Percentiles rank a stretch among this genome's conserved stretches.
phyloP scores from a whole-genome alignment of 163 green algal genomes.

The Prototheca wickerhamii region DNA sequence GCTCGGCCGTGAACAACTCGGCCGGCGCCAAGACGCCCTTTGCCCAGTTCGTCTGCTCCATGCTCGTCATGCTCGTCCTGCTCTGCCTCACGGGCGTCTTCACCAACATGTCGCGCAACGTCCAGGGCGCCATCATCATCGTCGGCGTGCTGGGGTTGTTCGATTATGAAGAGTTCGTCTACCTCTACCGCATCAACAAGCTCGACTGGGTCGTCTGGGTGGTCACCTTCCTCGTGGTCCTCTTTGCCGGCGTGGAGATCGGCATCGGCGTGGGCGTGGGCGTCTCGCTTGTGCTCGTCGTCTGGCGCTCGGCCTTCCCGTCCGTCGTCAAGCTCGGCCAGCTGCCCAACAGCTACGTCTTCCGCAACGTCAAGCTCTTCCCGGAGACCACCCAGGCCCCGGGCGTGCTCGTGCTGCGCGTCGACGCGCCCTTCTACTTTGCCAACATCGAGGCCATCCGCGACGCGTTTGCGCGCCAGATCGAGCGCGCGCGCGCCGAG shows the following conservation, averaged over 20 bases:
- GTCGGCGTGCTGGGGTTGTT: constrained; percentile 62
- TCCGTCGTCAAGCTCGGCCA: constrained; percentile 24
- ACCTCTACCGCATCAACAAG: constrained; percentile 38
- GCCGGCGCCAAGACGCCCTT: constrained; percentile 56
- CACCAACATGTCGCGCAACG: constrained; percentile 64
- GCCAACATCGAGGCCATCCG: constrained; percentile 49
- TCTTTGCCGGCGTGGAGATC: constrained; percentile 62
- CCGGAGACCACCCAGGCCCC: constrained; percentile 34
- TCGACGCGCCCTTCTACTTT: constrained; percentile 64
- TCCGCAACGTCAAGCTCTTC: constrained; percentile 43
- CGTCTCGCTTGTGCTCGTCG: constrained; percentile 37
- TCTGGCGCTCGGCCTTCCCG: constrained; percentile 52
- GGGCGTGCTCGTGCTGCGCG: constrained; percentile 36
- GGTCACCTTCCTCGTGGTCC: constrained; percentile 35
- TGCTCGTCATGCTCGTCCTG: constrained; percentile 66
- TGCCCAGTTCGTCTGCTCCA: constrained; percentile 25
- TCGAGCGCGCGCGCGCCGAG: not conserved
- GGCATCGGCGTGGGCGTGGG: constrained; percentile 57
- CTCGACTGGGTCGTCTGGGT: constrained; percentile 69
- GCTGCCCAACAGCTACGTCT: constrained; percentile 10
- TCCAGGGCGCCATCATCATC: constrained; percentile 81
- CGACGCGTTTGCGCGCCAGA: constrained; percentile 8
- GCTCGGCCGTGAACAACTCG: constrained; percentile 74
- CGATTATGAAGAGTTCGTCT: constrained; percentile 39
- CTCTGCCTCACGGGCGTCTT: constrained; percentile 79